Conservation (phyloP, 139 green algal genomes). For the Chlamydomonas schloesseri region DNA sequence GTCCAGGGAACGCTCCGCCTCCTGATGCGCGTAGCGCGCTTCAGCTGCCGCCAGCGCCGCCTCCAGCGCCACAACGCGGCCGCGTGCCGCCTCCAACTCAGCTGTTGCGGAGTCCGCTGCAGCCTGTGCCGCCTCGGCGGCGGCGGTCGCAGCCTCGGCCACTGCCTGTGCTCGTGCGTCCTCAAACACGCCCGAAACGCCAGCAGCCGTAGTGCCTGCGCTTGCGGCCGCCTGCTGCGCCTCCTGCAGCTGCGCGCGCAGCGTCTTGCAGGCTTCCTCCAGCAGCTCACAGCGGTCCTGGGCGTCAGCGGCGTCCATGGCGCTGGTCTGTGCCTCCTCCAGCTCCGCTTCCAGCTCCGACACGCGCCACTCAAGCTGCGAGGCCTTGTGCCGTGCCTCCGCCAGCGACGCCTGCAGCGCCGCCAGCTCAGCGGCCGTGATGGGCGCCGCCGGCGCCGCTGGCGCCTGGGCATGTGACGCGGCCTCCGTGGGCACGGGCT, state of each 20-base stretch:
- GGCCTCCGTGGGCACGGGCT: too few species aligned
- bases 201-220: too few species aligned
- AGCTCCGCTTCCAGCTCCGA: conserved; percentile 26
- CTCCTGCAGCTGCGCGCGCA: conserved; percentile 24
- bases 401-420: conserved; percentile 4
- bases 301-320: conserved; percentile 31
- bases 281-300: conserved; percentile 26
- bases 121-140: too few species aligned
- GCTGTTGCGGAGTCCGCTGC: not conserved
- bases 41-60: not conserved
- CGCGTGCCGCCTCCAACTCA: not conserved
- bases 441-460: too few species aligned
- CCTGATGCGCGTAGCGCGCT: too few species aligned
- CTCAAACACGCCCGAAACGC: too few species aligned
- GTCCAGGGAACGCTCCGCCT: too few species aligned
- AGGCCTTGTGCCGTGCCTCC: not conserved
- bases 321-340: conserved; percentile 7
- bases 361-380: conserved; percentile 24
- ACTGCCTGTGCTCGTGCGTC: not conserved
- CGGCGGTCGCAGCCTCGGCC: too few species aligned
- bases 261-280: conserved; percentile 22
- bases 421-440: not conserved
- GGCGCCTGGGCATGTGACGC: too few species aligned
- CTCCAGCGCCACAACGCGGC: not conserved
- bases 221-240: not conserved